phyloP scores from a whole-genome alignment of 1,139 yeast genomes.

The Candida glucosophila region DNA sequence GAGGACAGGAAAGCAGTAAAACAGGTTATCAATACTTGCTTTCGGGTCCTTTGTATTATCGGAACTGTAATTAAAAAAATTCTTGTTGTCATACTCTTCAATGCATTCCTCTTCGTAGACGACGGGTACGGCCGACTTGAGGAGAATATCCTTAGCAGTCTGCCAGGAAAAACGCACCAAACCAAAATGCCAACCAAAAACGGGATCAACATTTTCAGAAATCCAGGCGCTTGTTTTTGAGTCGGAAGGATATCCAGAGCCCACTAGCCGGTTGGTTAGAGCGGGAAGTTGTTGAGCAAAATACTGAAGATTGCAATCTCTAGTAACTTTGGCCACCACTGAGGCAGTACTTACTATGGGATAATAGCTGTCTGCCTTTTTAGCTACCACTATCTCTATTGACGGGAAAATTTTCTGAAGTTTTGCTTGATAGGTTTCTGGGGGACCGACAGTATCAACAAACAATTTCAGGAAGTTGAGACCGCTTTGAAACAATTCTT shows the following conservation, averaged over 20 bases:
- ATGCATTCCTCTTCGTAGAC: slow-evolving; percentile 31
- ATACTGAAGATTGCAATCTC: slow-evolving; percentile 61
- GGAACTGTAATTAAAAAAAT: slow-evolving; percentile 13
- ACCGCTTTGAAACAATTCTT: slow-evolving; percentile 47
- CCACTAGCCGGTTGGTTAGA: slow-evolving; percentile 37
- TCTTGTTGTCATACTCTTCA: slow-evolving; percentile 21
- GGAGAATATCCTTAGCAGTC: slow-evolving; percentile 70
- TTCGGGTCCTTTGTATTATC: slow-evolving; percentile 1
- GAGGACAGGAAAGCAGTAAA: slow-evolving; percentile 5
- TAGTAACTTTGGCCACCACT: slow-evolving; percentile 93
- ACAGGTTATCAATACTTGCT: slow-evolving; percentile 4
- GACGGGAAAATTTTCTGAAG: slow-evolving; percentile 61
- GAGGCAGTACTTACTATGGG: slow-evolving; percentile 95
- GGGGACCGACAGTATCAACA: slow-evolving; percentile 97
- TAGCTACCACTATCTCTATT: slow-evolving; percentile 74
- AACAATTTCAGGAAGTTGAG: slow-evolving; percentile 62
- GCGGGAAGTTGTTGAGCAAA: slow-evolving; percentile 14
- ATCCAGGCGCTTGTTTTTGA: slow-evolving; percentile 78
- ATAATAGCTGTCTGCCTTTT: slow-evolving; percentile 89
- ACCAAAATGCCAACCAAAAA: slow-evolving; percentile 81
- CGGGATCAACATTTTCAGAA: slow-evolving; percentile 47
- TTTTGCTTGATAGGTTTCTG: slow-evolving; percentile 72
- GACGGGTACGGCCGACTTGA: slow-evolving; percentile 38
- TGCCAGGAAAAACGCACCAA: slow-evolving; percentile 90
- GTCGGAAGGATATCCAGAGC: slow-evolving; percentile 94